Evolutionary conservation across 202 grass and related monocot genomes (phyloP).

Genomic region (Musa balbisiana): DNA sequence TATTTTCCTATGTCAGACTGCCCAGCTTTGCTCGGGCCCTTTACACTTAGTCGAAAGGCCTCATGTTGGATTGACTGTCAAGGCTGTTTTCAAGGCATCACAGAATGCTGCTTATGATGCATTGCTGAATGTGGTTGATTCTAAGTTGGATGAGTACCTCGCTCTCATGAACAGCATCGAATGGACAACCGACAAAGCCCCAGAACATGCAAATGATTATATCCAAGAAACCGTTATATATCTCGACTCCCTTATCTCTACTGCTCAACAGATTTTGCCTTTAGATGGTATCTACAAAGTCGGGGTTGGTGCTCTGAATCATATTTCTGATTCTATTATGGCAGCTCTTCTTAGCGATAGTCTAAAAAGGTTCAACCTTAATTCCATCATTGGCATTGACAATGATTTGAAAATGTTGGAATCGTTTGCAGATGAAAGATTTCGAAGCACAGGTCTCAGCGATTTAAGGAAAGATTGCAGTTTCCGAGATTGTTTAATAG

Average conservation of each 20-base stretch:
- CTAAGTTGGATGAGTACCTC: conserved; percentile 76
- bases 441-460: conserved; percentile 48
- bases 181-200: conserved; percentile 72
- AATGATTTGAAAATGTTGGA: conserved; percentile 79
- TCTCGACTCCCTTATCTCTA: conserved; percentile 43
- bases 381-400: conserved; percentile 61
- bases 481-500: conserved; percentile 70
- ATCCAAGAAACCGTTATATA: conserved; percentile 83
- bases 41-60: conserved; percentile 52
- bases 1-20: conserved; percentile 55
- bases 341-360: conserved; percentile 63
- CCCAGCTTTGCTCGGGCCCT: conserved; percentile 48
- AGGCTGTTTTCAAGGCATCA: conserved; percentile 71
- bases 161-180: conserved; percentile 49
- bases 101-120: conserved; percentile 80
- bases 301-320: conserved; percentile 53
- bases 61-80: conserved; percentile 53
- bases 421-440: conserved; percentile 71
- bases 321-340: conserved; percentile 77
- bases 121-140: conserved; percentile 59
- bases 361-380: conserved; percentile 75
- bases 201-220: conserved; percentile 77
- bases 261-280: conserved; percentile 56
- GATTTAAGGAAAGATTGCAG: conserved; percentile 58
- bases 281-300: conserved; percentile 73